Conservation (phyloP, 257 asterid species). For the Ehretia macrophylla region DNA sequence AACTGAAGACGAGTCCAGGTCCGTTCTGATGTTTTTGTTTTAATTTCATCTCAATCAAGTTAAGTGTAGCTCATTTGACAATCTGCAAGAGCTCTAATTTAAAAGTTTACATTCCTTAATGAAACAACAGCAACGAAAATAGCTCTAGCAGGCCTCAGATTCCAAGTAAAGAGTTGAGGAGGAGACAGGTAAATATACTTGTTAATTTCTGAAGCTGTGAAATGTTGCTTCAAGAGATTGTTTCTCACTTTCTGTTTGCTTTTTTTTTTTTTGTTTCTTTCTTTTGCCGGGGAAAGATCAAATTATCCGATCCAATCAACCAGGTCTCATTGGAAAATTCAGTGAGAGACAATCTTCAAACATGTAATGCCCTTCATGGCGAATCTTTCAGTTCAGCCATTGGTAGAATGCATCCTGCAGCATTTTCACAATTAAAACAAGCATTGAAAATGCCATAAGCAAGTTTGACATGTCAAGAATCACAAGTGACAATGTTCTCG, state of each 20-base stretch:
- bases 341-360: conserved; percentile 82
- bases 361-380: conserved; percentile 84
- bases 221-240: neutral
- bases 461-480: neutral
- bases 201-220: conserved; percentile 11
- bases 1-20: conserved; percentile 94
- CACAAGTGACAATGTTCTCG: neutral
- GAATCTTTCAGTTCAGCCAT: conserved; percentile 72
- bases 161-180: conserved; percentile 80
- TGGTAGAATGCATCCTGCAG: conserved; percentile 81
- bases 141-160: conserved; percentile 63
- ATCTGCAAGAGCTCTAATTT: neutral
- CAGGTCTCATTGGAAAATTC: conserved; percentile 72
- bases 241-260: conserved; percentile 13
- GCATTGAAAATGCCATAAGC: conserved; percentile 79
- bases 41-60: conserved; percentile 10
- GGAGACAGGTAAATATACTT: conserved; percentile 70
- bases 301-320: conserved; percentile 77
- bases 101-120: conserved; percentile 17
- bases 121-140: conserved; percentile 50
- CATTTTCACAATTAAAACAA: conserved; percentile 68
- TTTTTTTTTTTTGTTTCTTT: conserved; percentile 9
- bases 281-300: conserved; percentile 44
- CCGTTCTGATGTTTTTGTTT: conserved; percentile 8
- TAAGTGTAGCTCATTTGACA: neutral